Evolutionary conservation across 2,329 filamentous ascomycete genomes (phyloP), one percentile per base, ranked within the genome.

Genomic region (Daldinia sp.): DNA sequence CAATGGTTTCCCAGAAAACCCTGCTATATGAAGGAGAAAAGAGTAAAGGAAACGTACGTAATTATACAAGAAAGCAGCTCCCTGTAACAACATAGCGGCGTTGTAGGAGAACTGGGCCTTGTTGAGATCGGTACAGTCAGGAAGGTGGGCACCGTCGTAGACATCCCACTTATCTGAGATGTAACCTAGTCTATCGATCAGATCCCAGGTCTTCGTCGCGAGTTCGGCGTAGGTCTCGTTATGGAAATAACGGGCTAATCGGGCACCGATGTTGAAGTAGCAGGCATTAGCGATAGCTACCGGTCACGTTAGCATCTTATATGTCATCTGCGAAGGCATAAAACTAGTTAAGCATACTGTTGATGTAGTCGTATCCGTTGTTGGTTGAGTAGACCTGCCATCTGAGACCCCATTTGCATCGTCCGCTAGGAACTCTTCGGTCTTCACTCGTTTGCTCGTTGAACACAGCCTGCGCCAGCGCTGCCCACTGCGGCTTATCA

Each of bases 361-460:
- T 90, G 79, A 90, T 96, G 83, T 94, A 94, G 75, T 90, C 86
- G 78, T 92, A 96, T 26, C 93, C 93, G 33, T 83, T 85, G 76
- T 94, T 93, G 72, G 90, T 90, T 1, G 87, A 82, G 63, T 89
- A 92, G 67, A 95, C 91, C 81, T 96, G 92, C 91, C 92, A 93
- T 74, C 91, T 84, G 73, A 94, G 76, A 9, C 92, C 92, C 71
- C 92, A 92, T 23, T 84, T 83, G 74, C 92, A 94, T 1, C 83
- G 84, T 0, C 83, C 78, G 5, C 84, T 79, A 10, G 73, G 44
- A 9, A 76, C 86, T 75, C 93, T 90, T 82, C 92, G 92, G 48
- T 90, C 85, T 12, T 84, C 81, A 51, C 80, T 73, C 0, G 86
- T 88, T 65, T 86, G 84, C 0, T 88, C 88, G 71, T 92, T 89